phyloP scores from a whole-genome alignment of 257 asterid species.

The Misopates orontium region DNA sequence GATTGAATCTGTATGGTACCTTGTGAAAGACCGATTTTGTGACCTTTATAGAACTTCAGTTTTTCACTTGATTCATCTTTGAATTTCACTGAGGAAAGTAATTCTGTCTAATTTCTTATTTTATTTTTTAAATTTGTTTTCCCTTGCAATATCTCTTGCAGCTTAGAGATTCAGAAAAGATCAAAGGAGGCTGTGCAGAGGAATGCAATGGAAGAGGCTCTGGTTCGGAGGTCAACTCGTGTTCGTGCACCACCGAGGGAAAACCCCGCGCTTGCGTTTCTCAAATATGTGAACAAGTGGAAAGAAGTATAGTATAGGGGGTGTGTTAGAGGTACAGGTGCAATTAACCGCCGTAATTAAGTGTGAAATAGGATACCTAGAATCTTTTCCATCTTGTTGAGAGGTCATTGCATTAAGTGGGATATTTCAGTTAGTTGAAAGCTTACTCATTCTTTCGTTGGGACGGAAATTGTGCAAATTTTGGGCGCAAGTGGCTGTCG shows the following conservation, averaged over 20 bases:
- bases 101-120: not conserved
- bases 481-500: slow-evolving; percentile 14
- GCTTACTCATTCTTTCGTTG: slow-evolving; percentile 45
- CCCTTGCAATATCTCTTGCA: slow-evolving; percentile 30
- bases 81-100: not conserved
- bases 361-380: slow-evolving; percentile 25
- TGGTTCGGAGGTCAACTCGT: slow-evolving; percentile 85
- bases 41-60: not conserved
- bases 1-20: too few species aligned
- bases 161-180: slow-evolving; percentile 65
- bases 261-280: slow-evolving; percentile 64
- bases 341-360: slow-evolving; percentile 31
- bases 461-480: slow-evolving; percentile 28
- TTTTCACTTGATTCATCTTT: not conserved
- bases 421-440: slow-evolving; percentile 27
- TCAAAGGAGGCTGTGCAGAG: slow-evolving; percentile 54
- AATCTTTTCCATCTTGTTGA: slow-evolving; percentile 25
- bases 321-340: slow-evolving; percentile 30
- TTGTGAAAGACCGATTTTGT: too few species aligned
- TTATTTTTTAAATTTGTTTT: too few species aligned
- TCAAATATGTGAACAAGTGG: slow-evolving; percentile 95
- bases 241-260: slow-evolving; percentile 85
- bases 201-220: slow-evolving; percentile 67
- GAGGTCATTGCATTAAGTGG: slow-evolving; percentile 25
- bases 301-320: slow-evolving; percentile 40